A percentile compares a stretch with the other conserved stretches of the same genome.
Evolutionary conservation across 2,329 filamentous ascomycete genomes (phyloP).

Genomic region (Teratosphaeria pseudoeucalypti): DNA sequence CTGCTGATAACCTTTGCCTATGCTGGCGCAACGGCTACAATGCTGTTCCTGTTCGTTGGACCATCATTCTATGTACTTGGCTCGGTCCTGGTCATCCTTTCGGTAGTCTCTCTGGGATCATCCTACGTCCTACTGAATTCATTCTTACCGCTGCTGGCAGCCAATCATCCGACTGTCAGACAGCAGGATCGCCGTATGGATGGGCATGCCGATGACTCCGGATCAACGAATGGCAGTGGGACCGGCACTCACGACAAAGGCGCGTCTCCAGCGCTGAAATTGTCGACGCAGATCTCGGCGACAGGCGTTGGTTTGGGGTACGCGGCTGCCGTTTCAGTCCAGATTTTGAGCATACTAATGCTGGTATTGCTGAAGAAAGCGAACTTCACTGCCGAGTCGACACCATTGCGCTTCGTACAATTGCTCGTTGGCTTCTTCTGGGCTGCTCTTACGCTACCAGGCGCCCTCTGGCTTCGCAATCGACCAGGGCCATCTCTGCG

Average conservation of each 20-base stretch:
- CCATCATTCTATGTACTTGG: slow-evolving; percentile 70
- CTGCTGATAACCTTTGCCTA: slow-evolving; percentile 79
- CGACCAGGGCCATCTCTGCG: slow-evolving; percentile 69
- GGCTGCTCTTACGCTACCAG: slow-evolving; percentile 81
- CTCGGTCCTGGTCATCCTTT: slow-evolving; percentile 73
- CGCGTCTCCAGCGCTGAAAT: slow-evolving; percentile 57
- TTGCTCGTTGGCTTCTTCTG: slow-evolving; percentile 87
- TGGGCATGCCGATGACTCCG: neutral
- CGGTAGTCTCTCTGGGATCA: slow-evolving; percentile 88
- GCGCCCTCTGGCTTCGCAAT: slow-evolving; percentile 75
- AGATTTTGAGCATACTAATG: slow-evolving; percentile 69
- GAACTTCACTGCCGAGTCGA: slow-evolving; percentile 62
- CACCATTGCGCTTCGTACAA: slow-evolving; percentile 76
- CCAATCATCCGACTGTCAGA: slow-evolving; percentile 56
- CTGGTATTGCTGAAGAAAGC: slow-evolving; percentile 62
- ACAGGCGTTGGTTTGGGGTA: slow-evolving; percentile 93
- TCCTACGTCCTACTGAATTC: slow-evolving; percentile 94
- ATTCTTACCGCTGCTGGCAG: slow-evolving; percentile 81
- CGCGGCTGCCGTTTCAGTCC: slow-evolving; percentile 71
- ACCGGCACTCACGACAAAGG: neutral
- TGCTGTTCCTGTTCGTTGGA: slow-evolving; percentile 74
- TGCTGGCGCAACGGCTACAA: slow-evolving; percentile 69
- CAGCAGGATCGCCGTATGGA: neutral
- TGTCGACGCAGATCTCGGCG: slow-evolving; percentile 86
- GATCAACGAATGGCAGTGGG: slow-evolving; percentile 1